phyloP scores from a whole-genome alignment of 2,329 filamentous ascomycete species.

The Microsporum audouinii region DNA sequence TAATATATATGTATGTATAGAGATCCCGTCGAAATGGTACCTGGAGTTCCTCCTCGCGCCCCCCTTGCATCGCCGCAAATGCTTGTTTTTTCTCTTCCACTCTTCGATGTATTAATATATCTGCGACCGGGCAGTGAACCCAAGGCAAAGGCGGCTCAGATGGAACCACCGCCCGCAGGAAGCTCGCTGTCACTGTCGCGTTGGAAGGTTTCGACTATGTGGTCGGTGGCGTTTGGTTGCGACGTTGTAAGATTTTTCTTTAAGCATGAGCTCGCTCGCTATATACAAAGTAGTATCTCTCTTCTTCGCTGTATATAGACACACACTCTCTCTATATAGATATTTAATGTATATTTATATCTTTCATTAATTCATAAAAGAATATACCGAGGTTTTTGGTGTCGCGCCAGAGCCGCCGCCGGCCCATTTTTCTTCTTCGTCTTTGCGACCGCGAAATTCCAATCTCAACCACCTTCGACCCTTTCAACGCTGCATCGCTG shows the following conservation, averaged over 20 bases:
- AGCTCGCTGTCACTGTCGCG: neutral
- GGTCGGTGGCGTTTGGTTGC: neutral
- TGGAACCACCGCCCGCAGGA: neutral
- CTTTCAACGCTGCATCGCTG: neutral
- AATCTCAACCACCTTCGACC: neutral
- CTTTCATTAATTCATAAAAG: neutral
- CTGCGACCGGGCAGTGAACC: neutral
- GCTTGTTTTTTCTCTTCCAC: neutral
- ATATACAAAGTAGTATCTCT: neutral
- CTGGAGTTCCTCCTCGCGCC: neutral
- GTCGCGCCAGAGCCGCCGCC: neutral
- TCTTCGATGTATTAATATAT: neutral
- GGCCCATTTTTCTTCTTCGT: neutral
- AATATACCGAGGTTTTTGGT: neutral
- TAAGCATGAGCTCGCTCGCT: too few species aligned
- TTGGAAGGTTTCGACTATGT: neutral
- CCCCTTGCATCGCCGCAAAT: conserved; percentile 1
- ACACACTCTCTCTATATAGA: neutral
- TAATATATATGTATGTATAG: too few species aligned
- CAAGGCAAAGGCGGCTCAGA: neutral
- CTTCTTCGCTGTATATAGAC: neutral
- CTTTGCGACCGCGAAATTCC: neutral
- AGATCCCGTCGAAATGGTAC: neutral
- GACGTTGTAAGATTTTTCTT: too few species aligned
- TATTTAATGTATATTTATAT: neutral